phyloP scores from a whole-genome alignment of 257 asterid genomes.

The Scutellaria minor region DNA sequence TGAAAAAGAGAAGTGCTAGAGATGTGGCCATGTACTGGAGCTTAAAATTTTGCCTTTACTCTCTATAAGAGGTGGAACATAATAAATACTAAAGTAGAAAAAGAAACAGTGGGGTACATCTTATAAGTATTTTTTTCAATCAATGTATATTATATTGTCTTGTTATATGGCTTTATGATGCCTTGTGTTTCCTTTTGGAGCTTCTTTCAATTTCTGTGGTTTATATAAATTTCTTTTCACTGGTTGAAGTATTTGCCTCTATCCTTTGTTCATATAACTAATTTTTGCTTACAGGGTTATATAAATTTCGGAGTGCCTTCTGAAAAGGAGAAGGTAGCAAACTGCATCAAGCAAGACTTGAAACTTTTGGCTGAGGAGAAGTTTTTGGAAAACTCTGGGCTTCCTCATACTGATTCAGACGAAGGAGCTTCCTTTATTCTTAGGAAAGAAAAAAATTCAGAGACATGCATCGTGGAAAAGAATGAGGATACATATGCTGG shows the following conservation, averaged over 20 bases:
- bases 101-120: conserved; percentile 7
- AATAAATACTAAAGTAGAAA: background rate
- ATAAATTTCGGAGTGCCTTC: conserved; percentile 93
- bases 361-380: conserved; percentile 66
- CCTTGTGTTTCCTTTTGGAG: conserved; percentile 24
- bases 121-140: conserved; percentile 4
- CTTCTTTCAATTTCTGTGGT: conserved; percentile 23
- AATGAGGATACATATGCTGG: conserved; percentile 47
- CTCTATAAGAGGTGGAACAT: conserved; percentile 3
- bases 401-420: conserved; percentile 59
- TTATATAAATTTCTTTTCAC: conserved; percentile 10
- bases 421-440: conserved; percentile 71
- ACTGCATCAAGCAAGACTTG: conserved; percentile 54
- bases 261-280: conserved; percentile 32
- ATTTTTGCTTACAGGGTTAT: conserved; percentile 66
- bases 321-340: conserved; percentile 58
- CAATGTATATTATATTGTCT: background rate
- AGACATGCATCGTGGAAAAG: conserved; percentile 43
- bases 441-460: conserved; percentile 60
- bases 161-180: conserved; percentile 27
- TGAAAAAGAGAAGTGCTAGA: conserved; percentile 3
- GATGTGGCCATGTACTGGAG: conserved; percentile 8
- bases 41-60: conserved; percentile 3
- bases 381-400: conserved; percentile 48
- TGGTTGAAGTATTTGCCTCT: conserved; percentile 18